Conservation (phyloP, 495 filamentous ascomycete genomes). For the Daldinia concentrica region DNA sequence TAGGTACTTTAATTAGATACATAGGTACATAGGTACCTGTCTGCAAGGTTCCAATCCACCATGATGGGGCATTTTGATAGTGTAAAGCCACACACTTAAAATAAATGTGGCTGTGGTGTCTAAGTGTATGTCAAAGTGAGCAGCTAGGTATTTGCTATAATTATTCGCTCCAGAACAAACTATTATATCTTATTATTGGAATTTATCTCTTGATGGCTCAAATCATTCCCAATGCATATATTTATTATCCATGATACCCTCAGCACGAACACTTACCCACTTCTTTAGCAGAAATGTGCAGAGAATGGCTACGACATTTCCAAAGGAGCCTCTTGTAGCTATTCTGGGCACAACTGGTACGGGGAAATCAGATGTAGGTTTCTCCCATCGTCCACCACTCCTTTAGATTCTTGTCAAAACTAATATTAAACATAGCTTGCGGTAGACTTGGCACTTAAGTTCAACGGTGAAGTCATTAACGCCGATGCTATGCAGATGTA, state of each 20-base stretch:
- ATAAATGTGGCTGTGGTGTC: neutral
- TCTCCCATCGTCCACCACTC: neutral
- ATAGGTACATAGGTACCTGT: too few relatives aligned
- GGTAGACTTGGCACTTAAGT: conserved; percentile 81
- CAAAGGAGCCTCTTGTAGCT: conserved; percentile 72
- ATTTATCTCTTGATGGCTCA: neutral
- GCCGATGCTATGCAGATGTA: conserved; percentile 99
- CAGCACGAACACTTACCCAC: neutral
- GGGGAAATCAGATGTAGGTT: conserved; percentile 92
- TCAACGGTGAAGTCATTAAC: conserved; percentile 96
- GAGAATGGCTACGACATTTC: conserved; percentile 39
- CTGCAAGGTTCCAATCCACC: neutral
- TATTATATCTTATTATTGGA: neutral
- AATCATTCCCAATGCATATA: neutral
- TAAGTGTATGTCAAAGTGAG: neutral
- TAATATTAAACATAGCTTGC: conserved; percentile 71
- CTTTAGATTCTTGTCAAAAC: neutral
- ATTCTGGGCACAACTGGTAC: conserved; percentile 94
- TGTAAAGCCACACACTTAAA: neutral
- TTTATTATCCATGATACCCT: conserved; percentile 16
- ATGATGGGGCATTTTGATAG: neutral
- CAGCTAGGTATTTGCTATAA: neutral
- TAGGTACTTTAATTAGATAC: too few relatives aligned
- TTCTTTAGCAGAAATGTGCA: conserved; percentile 25
- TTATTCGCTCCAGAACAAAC: neutral